A percentile compares a stretch with the other conserved stretches of the same genome.
Evolutionary conservation across 2,329 filamentous ascomycete genomes (phyloP).

Genomic region (Metarhizium rileyi): DNA sequence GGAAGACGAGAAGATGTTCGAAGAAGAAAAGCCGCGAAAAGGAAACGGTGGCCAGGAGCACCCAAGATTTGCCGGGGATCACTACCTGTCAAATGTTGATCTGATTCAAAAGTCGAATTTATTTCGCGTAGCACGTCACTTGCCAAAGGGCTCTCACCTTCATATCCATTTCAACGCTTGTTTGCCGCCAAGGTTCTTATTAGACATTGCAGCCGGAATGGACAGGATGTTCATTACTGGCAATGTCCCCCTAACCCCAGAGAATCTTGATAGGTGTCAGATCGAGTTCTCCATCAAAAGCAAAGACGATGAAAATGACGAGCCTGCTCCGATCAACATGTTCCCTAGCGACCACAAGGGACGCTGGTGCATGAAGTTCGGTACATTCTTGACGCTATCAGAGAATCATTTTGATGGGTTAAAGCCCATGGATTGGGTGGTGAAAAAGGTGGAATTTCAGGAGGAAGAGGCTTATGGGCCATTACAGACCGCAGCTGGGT

Average conservation of each 20-base stretch:
- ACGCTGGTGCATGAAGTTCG: constrained; percentile 34
- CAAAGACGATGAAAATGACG: constrained; percentile 21
- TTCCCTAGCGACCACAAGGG: constrained; percentile 39
- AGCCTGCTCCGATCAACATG: constrained; percentile 27
- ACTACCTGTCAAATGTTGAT: constrained; percentile 46
- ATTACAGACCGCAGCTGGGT: constrained; percentile 44
- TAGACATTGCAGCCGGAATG: constrained; percentile 45
- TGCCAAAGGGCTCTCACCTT: constrained; percentile 65
- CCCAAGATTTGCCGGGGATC: constrained; percentile 38
- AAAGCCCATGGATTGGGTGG: constrained; percentile 43
- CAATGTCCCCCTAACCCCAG: constrained; percentile 33
- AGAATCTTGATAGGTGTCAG: constrained; percentile 41
- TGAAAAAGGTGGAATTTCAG: constrained; percentile 51
- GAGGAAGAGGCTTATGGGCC: constrained; percentile 48
- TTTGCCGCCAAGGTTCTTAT: constrained; percentile 48
- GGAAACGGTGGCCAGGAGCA: constrained; percentile 36
- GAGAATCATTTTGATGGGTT: constrained; percentile 8
- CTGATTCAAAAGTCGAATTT: constrained; percentile 47
- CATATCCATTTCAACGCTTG: constrained; percentile 76
- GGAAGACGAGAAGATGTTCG: constrained; percentile 27
- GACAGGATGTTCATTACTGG: constrained; percentile 62
- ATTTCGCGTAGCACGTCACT: constrained; percentile 42
- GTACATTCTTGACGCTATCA: constrained; percentile 27
- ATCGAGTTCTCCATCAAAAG: constrained; percentile 50
- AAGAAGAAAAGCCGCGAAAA: constrained; percentile 15